These are phyloP conservation scores for Gomphus bonarii DNA, from an alignment of 1,284 basidiomycete genomes.

Conservation along the genomic window DNA sequence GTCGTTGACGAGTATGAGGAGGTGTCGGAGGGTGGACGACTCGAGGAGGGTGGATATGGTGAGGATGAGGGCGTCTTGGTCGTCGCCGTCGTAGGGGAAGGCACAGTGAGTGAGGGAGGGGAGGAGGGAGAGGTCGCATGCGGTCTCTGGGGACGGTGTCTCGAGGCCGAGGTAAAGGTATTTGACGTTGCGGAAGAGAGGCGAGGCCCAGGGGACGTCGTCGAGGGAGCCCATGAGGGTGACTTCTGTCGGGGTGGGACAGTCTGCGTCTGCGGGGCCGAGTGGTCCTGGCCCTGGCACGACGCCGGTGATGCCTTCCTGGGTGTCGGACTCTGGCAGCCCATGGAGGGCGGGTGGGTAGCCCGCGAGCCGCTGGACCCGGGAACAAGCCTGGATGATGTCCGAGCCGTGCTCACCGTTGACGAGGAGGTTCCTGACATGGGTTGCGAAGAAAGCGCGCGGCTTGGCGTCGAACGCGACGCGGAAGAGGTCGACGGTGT, in stretches of 20 bases:
- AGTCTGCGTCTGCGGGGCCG: neutral
- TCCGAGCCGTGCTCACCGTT: conserved; percentile 4
- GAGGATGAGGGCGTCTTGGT: neutral
- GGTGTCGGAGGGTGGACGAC: neutral
- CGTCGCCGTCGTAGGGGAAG: conserved; percentile 11
- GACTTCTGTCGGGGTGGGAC: conserved; percentile 2
- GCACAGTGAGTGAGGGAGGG: conserved; percentile 2
- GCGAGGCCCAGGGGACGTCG: conserved; percentile 8
- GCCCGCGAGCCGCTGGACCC: neutral
- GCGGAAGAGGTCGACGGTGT: conserved; percentile 4
- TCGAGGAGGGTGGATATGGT: conserved; percentile 4
- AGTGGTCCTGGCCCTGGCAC: neutral
- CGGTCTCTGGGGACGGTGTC: conserved; percentile 3
- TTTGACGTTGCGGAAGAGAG: neutral
- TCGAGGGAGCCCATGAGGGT: conserved; percentile 5
- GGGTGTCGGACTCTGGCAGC: neutral
- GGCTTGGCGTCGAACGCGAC: conserved; percentile 7
- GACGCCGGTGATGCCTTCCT: neutral
- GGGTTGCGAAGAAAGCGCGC: neutral
- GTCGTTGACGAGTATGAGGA: conserved; percentile 7
- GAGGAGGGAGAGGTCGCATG: conserved; percentile 1
- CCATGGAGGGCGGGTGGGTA: neutral
- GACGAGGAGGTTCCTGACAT: conserved; percentile 5
- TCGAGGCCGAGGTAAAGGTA: conserved; percentile 8
- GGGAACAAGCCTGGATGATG: conserved; percentile 6